Evolutionary conservation across 2,329 filamentous ascomycete genomes (phyloP).

Genomic region (Stenocarpella maydis): DNA sequence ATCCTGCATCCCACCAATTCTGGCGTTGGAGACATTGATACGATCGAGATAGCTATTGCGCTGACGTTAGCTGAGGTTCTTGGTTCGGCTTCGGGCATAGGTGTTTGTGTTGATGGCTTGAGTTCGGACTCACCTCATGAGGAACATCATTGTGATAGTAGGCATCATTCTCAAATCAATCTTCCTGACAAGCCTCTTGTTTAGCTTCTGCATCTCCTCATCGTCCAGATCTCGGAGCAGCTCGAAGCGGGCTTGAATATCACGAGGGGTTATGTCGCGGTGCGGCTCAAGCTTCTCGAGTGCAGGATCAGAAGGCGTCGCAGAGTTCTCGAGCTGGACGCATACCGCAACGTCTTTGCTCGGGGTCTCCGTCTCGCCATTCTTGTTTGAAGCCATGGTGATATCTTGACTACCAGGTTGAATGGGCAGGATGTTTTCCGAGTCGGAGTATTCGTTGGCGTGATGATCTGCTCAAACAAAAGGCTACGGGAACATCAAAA

Average conservation of each 20-base stretch:
- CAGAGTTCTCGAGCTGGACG: background rate
- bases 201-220: constrained; percentile 32
- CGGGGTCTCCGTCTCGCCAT: background rate
- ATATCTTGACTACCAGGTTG: no score
- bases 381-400: background rate
- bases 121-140: constrained; percentile 45
- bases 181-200: constrained; percentile 43
- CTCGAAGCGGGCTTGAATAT: background rate
- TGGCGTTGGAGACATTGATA: constrained; percentile 56
- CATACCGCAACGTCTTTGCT: background rate
- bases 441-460: background rate
- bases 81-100: background rate
- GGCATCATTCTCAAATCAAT: constrained; percentile 46
- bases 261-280: background rate
- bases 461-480: background rate
- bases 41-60: constrained; percentile 50
- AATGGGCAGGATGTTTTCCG: no score
- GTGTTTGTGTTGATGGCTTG: background rate
- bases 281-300: background rate
- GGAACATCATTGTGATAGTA: constrained; percentile 42
- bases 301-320: background rate
- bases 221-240: background rate
- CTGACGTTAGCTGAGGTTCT: background rate
- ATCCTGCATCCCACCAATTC: constrained; percentile 46
- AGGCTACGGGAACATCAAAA: background rate